phyloP scores from a whole-genome alignment of 257 asterid species.

The Solanum ahanhuiri region DNA sequence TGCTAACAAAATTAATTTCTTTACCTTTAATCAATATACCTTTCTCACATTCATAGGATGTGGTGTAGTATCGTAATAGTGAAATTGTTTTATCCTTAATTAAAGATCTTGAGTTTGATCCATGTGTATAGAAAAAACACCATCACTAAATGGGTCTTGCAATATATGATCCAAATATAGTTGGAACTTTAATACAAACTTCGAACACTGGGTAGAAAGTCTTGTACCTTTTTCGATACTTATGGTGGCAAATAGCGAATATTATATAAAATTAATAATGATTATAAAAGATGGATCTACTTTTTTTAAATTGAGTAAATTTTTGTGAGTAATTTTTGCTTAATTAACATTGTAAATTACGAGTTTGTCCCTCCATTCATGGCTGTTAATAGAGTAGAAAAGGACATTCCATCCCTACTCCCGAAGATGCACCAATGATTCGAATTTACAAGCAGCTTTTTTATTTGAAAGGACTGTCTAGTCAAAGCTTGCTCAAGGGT shows the following conservation, averaged over 20 bases:
- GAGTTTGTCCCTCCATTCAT: neutral
- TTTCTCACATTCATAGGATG: too few species aligned
- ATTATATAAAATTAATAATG: fast-evolving
- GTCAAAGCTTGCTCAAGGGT: neutral
- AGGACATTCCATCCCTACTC: neutral
- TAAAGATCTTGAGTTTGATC: too few species aligned
- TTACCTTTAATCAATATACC: neutral
- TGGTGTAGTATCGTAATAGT: neutral
- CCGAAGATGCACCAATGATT: neutral
- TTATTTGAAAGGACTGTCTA: neutral
- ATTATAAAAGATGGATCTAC: neutral
- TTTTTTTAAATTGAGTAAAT: neutral
- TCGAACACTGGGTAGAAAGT: too few species aligned
- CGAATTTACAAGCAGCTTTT: constrained; percentile 4
- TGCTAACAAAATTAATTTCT: neutral
- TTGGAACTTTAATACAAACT: fast-evolving
- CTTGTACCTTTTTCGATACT: too few species aligned
- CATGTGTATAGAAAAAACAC: fast-evolving
- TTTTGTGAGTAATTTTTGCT: neutral
- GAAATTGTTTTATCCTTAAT: too few species aligned
- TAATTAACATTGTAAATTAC: neutral
- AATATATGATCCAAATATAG: too few species aligned
- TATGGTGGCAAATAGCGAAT: neutral
- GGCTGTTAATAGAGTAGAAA: neutral
- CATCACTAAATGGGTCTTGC: fast-evolving